Conservation (phyloP, 192 early-diverging fungal genomes). For the Podila clonocystis region DNA sequence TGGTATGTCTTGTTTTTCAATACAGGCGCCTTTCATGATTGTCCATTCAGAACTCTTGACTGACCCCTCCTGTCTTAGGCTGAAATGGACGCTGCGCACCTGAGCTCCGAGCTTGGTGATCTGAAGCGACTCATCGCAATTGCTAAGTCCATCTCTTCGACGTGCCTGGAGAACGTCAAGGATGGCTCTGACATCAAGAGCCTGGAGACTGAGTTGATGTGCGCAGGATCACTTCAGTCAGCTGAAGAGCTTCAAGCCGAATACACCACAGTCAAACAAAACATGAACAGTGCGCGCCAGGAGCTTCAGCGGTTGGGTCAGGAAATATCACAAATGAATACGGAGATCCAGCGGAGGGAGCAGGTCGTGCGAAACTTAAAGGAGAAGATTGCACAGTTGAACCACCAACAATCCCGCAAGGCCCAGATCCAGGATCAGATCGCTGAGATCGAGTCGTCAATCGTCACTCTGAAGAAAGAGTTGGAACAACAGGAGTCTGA, state of each 20-base stretch:
- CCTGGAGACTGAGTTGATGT: constrained; percentile 57
- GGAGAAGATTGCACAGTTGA: constrained; percentile 51
- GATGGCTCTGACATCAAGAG: constrained; percentile 15
- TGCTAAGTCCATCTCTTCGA: constrained; percentile 5
- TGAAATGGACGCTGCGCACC: constrained; percentile 5
- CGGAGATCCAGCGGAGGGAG: constrained; percentile 64
- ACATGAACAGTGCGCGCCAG: constrained; percentile 51
- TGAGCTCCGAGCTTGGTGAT: constrained; percentile 13
- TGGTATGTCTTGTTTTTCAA: constrained; percentile 8
- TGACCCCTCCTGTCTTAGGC: constrained; percentile 1
- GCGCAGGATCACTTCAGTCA: constrained; percentile 71
- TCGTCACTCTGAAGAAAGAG: constrained; percentile 20
- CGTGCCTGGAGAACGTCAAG: constrained; percentile 14
- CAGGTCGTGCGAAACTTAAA: constrained; percentile 54
- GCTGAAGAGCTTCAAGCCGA: constrained; percentile 75
- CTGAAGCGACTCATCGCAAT: constrained; percentile 1
- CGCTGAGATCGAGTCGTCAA: constrained; percentile 52
- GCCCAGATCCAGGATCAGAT: constrained; percentile 52
- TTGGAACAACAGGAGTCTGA: constrained; percentile 33
- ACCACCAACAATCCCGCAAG: constrained; percentile 44
- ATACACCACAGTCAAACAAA: constrained; percentile 55
- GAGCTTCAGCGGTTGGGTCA: constrained; percentile 56
- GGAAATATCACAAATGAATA: constrained; percentile 62
- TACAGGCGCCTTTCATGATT: not conserved
- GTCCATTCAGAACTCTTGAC: not conserved